phyloP scores from a whole-genome alignment of 495 filamentous ascomycete genomes.

The Trichocladium antarcticum region DNA sequence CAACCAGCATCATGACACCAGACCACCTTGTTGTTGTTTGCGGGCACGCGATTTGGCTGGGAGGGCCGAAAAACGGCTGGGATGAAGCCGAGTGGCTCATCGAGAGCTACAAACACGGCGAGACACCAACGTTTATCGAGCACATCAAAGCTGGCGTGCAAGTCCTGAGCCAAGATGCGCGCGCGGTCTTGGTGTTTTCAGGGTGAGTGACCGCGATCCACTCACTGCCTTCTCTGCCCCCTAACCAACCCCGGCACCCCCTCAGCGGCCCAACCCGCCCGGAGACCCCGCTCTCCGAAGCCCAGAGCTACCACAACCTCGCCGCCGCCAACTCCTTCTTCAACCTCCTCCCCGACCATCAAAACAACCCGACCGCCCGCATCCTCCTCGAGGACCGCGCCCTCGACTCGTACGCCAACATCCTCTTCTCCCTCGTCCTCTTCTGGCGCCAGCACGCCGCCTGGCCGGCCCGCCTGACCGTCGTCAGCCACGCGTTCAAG shows the following conservation, averaged over 20 bases:
- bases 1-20: conserved; percentile 13
- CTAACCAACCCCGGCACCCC: conserved; percentile 3
- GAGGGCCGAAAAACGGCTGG: conserved; percentile 46
- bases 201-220: too few species aligned
- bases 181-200: conserved; percentile 51
- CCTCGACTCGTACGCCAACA: conserved; percentile 70
- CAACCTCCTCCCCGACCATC: conserved; percentile 23
- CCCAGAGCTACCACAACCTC: conserved; percentile 50
- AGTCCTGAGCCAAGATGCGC: conserved; percentile 29
- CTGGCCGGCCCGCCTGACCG: conserved; percentile 47
- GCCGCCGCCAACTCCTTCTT: conserved; percentile 34
- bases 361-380: conserved; percentile 9
- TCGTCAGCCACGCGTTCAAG: conserved; percentile 72
- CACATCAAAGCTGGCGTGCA: conserved; percentile 57
- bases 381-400: conserved; percentile 52
- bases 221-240: too few species aligned
- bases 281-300: conserved; percentile 49
- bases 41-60: conserved; percentile 69
- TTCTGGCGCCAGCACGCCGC: conserved; percentile 41
- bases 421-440: conserved; percentile 55
- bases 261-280: conserved; percentile 51
- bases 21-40: conserved; percentile 61
- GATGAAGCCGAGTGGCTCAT: conserved; percentile 63
- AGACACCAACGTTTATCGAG: conserved; percentile 59
- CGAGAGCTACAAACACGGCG: conserved; percentile 58